Percentiles rank a stretch among this genome's conserved stretches.
phyloP scores from a whole-genome alignment of 2,329 filamentous ascomycete genomes.

The Dothideomycetidae sp. region DNA sequence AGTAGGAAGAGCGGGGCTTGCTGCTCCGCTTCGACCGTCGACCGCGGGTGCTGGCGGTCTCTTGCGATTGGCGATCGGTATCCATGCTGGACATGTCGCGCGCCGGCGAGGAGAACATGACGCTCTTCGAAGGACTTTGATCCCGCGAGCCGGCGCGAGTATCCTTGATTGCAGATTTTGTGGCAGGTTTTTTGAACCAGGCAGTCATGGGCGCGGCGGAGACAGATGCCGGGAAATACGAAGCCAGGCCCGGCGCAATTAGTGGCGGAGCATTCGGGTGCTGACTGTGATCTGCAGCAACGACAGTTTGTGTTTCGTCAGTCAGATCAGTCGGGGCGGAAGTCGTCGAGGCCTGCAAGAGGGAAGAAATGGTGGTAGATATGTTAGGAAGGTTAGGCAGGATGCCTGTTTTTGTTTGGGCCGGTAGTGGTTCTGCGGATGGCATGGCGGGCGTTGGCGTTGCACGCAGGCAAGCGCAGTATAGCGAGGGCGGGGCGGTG shows the following conservation, averaged over 20 bases:
- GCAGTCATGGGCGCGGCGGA: conserved; percentile 1
- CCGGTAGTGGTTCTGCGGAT: conserved; percentile 1
- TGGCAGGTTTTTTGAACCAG: conserved; percentile 6
- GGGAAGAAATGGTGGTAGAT: conserved; percentile 8
- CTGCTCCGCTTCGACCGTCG: conserved; percentile 11
- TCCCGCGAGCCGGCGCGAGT: background rate
- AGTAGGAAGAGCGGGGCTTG: conserved; percentile 47
- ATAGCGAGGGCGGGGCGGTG: conserved; percentile 7
- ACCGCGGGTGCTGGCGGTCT: background rate
- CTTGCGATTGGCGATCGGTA: background rate
- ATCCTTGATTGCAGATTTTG: conserved; percentile 4
- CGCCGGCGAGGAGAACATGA: conserved; percentile 4
- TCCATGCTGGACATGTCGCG: background rate
- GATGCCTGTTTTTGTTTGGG: conserved; percentile 5
- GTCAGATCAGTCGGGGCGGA: background rate
- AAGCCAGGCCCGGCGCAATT: conserved; percentile 3
- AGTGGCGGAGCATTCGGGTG: conserved; percentile 5
- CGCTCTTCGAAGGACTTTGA: background rate
- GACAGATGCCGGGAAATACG: conserved; percentile 2
- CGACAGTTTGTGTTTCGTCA: no score
- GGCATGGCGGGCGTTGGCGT: conserved; percentile 2
- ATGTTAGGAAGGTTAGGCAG: conserved; percentile 7
- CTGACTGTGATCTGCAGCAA: no score
- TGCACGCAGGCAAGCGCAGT: no score
- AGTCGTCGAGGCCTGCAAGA: conserved; percentile 2